Percentiles rank a stretch among this genome's conserved stretches.
These are phyloP conservation scores for Azolla pinnata DNA, from an alignment of 75 land plant species.

Conservation along the genomic window DNA sequence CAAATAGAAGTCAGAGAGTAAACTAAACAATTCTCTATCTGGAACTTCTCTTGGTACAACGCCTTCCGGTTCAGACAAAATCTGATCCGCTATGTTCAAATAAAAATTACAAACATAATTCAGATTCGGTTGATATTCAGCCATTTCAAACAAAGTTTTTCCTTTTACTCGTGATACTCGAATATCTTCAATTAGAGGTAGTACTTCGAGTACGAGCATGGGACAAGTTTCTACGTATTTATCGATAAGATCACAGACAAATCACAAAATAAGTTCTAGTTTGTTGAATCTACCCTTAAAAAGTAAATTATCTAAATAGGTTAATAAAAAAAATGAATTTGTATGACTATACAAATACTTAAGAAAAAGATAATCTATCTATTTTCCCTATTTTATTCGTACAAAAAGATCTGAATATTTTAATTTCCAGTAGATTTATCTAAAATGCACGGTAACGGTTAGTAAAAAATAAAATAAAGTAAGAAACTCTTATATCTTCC, in stretches of 20 bases:
- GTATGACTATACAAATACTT: too few relatives aligned
- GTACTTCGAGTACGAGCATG: conserved; percentile 9
- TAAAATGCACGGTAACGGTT: too few relatives aligned
- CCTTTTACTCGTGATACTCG: conserved; percentile 12
- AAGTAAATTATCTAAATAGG: too few relatives aligned
- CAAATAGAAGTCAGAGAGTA: neutral
- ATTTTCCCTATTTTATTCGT: too few relatives aligned
- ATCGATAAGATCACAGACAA: neutral
- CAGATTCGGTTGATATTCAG: neutral
- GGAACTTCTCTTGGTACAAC: neutral
- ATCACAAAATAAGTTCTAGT: too few relatives aligned
- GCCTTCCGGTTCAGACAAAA: neutral
- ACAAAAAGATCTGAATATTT: too few relatives aligned
- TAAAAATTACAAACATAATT: conserved; percentile 12
- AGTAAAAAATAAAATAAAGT: too few relatives aligned
- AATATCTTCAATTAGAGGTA: conserved; percentile 14
- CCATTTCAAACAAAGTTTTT: conserved; percentile 18
- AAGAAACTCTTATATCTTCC: too few relatives aligned
- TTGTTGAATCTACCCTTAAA: too few relatives aligned
- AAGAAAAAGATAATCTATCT: too few relatives aligned
- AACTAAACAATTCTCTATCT: conserved; percentile 1
- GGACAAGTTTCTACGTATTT: conserved; percentile 9
- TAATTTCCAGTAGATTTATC: too few relatives aligned
- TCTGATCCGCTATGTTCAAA: conserved; percentile 3
- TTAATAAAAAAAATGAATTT: too few relatives aligned